Evolutionary conservation across 2,329 filamentous ascomycete species (phyloP).

Genomic region (Verticillium longisporum): DNA sequence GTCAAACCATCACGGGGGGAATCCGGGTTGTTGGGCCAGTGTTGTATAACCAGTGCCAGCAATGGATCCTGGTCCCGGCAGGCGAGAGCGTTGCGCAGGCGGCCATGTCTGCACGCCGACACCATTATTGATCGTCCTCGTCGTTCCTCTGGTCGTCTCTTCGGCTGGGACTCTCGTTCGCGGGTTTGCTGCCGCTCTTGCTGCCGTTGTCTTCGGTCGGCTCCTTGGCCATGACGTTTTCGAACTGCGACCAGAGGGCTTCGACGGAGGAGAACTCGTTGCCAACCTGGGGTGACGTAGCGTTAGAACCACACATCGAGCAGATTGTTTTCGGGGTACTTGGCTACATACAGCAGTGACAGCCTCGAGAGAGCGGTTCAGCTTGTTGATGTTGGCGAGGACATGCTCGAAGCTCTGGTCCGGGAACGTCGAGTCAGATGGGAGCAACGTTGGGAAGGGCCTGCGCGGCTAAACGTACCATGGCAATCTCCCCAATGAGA

Average conservation of each 20-base stretch:
- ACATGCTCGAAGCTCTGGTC: slow-evolving; percentile 73
- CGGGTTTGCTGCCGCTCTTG: slow-evolving; percentile 9
- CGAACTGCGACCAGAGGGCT: slow-evolving; percentile 96
- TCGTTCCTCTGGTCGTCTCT: slow-evolving; percentile 20
- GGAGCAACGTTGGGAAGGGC: neutral
- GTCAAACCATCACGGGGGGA: no score
- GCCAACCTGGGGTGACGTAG: slow-evolving; percentile 55
- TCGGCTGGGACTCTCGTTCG: slow-evolving; percentile 14
- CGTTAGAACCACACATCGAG: neutral
- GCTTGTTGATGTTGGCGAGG: slow-evolving; percentile 89
- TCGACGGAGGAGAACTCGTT: slow-evolving; percentile 98
- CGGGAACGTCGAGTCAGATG: slow-evolving; percentile 1
- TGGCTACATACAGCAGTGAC: slow-evolving; percentile 65
- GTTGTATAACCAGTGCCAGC: neutral
- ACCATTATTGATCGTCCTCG: slow-evolving; percentile 14
- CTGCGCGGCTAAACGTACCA: slow-evolving; percentile 37
- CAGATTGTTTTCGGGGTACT: no score
- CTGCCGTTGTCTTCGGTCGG: slow-evolving; percentile 21
- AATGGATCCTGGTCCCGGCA: no score
- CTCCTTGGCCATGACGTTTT: slow-evolving; percentile 85
- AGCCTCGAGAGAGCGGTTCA: slow-evolving; percentile 87
- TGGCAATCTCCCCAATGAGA: slow-evolving; percentile 65
- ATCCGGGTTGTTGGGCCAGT: neutral
- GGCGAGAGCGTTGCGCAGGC: slow-evolving; percentile 8
- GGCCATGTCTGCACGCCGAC: no score